Percentiles rank a stretch among this genome's conserved stretches.
Conservation (phyloP, 2,329 filamentous ascomycete genomes). For the Clarireedia homoeocarpa region DNA sequence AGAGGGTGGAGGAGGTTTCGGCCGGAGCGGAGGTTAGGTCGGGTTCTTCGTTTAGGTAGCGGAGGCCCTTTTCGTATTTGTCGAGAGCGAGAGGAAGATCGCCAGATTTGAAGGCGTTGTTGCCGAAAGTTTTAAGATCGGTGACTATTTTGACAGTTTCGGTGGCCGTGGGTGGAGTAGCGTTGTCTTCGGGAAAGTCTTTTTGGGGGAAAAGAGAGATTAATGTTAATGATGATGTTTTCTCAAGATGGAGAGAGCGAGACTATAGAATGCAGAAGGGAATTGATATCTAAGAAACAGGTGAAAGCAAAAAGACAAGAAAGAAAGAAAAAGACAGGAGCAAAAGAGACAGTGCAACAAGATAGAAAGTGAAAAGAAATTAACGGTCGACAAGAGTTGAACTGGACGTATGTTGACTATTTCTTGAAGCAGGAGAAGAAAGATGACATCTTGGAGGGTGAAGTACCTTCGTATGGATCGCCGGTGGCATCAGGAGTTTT, state of each 20-base stretch:
- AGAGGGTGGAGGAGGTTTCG: constrained; percentile 59
- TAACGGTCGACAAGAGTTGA: background rate
- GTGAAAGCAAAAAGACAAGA: background rate
- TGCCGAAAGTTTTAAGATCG: constrained; percentile 86
- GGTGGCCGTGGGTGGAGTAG: constrained; percentile 49
- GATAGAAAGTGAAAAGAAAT: background rate
- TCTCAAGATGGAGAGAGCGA: background rate
- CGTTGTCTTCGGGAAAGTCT: constrained; percentile 86
- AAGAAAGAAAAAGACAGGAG: background rate
- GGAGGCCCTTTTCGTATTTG: constrained; percentile 91
- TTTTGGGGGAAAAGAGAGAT: background rate
- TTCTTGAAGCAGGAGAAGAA: constrained; percentile 3
- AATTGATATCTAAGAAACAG: too few relatives aligned
- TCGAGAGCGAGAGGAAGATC: constrained; percentile 64
- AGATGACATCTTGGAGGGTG: background rate
- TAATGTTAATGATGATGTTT: background rate
- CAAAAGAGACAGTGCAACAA: background rate
- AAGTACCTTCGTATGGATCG: constrained; percentile 66
- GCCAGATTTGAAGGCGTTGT: constrained; percentile 78
- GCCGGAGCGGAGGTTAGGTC: constrained; percentile 64
- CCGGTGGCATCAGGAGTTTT: constrained; percentile 73
- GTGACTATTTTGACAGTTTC: constrained; percentile 71
- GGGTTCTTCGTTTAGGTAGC: constrained; percentile 82
- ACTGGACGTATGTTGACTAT: constrained; percentile 2
- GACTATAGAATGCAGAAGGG: too few relatives aligned